Percentiles rank a stretch among this genome's conserved stretches.
Evolutionary conservation across 2,329 filamentous ascomycete species (phyloP).

Genomic region (Fusarium cyanostomum): DNA sequence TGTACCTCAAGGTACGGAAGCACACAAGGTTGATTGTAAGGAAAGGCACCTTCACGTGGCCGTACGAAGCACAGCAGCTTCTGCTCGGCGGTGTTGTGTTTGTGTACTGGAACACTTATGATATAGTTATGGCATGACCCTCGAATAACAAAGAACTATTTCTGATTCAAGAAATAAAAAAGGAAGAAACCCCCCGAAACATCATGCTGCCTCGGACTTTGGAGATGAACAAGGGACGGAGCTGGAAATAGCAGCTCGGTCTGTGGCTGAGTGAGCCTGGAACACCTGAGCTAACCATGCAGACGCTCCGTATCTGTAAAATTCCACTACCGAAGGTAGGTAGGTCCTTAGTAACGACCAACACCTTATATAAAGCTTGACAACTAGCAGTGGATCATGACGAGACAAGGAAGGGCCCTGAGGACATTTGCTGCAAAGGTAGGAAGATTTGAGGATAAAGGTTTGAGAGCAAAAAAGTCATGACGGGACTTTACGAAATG

Average conservation of each 20-base stretch:
- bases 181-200: no score
- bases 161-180: no score
- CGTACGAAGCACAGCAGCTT: not conserved
- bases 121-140: no score
- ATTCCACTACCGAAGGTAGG: no score
- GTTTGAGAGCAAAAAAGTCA: not conserved
- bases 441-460: not conserved
- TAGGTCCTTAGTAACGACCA: not conserved
- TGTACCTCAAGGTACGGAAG: no score
- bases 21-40: no score
- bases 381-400: not conserved
- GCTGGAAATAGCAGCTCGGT: slow-evolving; percentile 38
- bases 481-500: not conserved
- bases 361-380: slow-evolving; percentile 2
- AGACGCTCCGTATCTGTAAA: not conserved
- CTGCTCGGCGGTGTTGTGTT: not conserved
- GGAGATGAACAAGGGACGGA: not conserved
- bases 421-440: not conserved
- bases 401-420: not conserved
- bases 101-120: no score
- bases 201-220: not conserved
- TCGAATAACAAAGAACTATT: no score
- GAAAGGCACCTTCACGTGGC: not conserved
- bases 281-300: slow-evolving; percentile 9
- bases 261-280: slow-evolving; percentile 31